Evolutionary conservation across 345 rosid genomes (phyloP).

Genomic region (Arabidopsis suecica): DNA sequence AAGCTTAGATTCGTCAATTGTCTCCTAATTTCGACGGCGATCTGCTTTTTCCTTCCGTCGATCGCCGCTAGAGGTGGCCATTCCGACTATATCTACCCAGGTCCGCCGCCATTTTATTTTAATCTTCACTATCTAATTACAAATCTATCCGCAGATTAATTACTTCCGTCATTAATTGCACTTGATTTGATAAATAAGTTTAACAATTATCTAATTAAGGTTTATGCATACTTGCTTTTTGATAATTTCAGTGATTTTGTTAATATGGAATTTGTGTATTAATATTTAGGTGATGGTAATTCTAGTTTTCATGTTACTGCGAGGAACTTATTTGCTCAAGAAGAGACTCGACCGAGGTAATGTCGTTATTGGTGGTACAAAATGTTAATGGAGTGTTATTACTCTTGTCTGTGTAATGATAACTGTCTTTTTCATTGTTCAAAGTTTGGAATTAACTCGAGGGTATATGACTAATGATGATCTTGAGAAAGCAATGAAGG

Average conservation of each 20-base stretch:
- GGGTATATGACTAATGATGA: slow-evolving; percentile 84
- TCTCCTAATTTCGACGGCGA: slow-evolving; percentile 35
- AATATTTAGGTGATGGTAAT: slow-evolving; percentile 45
- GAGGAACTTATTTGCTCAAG: slow-evolving; percentile 54
- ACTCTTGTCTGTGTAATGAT: slow-evolving; percentile 8
- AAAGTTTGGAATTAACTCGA: slow-evolving; percentile 57
- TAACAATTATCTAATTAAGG: neutral
- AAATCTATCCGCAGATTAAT: slow-evolving; percentile 6
- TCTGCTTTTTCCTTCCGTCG: slow-evolving; percentile 35
- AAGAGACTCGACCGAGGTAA: slow-evolving; percentile 55
- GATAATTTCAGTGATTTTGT: neutral
- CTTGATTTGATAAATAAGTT: neutral
- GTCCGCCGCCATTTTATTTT: slow-evolving; percentile 32
- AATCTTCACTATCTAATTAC: neutral
- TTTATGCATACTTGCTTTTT: slow-evolving; percentile 4
- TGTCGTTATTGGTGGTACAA: neutral
- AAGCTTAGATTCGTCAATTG: slow-evolving; percentile 16
- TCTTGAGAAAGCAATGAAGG: slow-evolving; percentile 81
- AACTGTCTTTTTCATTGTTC: neutral
- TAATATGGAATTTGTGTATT: slow-evolving; percentile 3
- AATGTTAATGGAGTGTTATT: slow-evolving; percentile 6
- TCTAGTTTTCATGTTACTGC: slow-evolving; percentile 39
- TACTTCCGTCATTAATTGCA: slow-evolving; percentile 17
- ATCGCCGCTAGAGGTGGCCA: slow-evolving; percentile 56
- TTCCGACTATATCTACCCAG: slow-evolving; percentile 46